A percentile compares a stretch with the other conserved stretches of the same genome.
phyloP scores from a whole-genome alignment of 129 eudicot genomes.

The Tagetes erecta region DNA sequence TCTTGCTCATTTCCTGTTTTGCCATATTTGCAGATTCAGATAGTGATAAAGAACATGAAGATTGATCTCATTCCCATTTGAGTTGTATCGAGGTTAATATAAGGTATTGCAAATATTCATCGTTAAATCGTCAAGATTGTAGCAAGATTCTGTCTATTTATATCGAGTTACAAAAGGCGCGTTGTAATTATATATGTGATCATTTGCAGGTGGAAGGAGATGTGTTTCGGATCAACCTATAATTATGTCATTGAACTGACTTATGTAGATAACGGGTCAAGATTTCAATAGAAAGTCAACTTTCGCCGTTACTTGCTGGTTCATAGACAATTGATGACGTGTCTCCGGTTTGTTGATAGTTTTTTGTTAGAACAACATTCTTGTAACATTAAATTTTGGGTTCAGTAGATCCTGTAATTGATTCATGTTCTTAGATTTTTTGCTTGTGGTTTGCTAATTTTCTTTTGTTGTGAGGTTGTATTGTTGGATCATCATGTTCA shows the following conservation, averaged over 20 bases:
- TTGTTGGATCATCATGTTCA: background rate
- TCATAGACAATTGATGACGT: slow-evolving; percentile 16
- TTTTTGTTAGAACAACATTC: slow-evolving; percentile 21
- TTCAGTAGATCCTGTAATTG: slow-evolving; percentile 20
- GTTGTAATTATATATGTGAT: background rate
- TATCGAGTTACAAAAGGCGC: background rate
- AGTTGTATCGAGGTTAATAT: slow-evolving; percentile 22
- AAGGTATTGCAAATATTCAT: slow-evolving; percentile 28
- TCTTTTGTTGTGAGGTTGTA: background rate
- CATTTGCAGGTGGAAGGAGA: slow-evolving; percentile 29
- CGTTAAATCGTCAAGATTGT: background rate
- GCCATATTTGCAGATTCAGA: slow-evolving; percentile 62
- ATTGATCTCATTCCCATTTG: slow-evolving; percentile 44
- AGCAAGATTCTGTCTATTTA: background rate
- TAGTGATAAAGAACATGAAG: slow-evolving; percentile 79
- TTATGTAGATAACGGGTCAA: slow-evolving; percentile 29
- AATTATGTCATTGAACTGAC: slow-evolving; percentile 17
- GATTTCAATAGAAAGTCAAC: slow-evolving; percentile 28
- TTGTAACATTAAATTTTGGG: slow-evolving; percentile 24
- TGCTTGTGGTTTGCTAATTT: background rate
- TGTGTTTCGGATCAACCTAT: slow-evolving; percentile 28
- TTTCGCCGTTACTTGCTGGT: slow-evolving; percentile 32
- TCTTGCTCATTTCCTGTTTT: slow-evolving; percentile 5
- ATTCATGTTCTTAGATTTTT: slow-evolving; percentile 10
- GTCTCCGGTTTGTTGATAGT: slow-evolving; percentile 32